Conservation (phyloP, 1,284 basidiomycete genomes). For the Ganoderma leucocontextum region DNA sequence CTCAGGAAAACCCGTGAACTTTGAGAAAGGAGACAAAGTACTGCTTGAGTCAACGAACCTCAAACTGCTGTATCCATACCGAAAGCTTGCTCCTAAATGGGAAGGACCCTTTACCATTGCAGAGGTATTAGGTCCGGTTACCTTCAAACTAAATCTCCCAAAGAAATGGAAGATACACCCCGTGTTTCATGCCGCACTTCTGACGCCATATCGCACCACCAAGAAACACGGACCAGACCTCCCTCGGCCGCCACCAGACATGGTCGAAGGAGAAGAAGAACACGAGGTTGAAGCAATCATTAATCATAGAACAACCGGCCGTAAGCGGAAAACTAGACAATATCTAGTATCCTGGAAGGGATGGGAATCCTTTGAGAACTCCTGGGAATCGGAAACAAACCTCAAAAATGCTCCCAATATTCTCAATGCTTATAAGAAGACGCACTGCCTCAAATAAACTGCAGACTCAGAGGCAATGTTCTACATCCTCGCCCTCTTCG, state of each 20-base stretch:
- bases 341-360: not conserved
- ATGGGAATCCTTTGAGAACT: not conserved
- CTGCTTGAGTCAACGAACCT: constrained; percentile 15
- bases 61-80: not conserved
- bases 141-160: constrained; percentile 8
- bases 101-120: constrained; percentile 13
- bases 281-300: constrained; percentile 23
- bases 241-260: not conserved
- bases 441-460: no score
- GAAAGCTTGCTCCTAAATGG: constrained; percentile 12
- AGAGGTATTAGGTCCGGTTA: constrained; percentile 8
- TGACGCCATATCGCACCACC: constrained; percentile 8
- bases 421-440: not conserved
- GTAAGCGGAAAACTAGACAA: not conserved
- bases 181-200: constrained; percentile 13
- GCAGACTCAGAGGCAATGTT: no score
- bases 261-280: constrained; percentile 4
- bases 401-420: constrained; percentile 1
- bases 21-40: constrained; percentile 19
- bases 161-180: constrained; percentile 24
- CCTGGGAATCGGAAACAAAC: constrained; percentile 7
- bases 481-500: no score
- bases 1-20: not conserved
- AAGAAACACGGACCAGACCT: constrained; percentile 11
- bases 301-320: not conserved